Base-by-base conservation (phyloP, 2,329 filamentous ascomycete species). In the Fusarium temperatum region DNA sequence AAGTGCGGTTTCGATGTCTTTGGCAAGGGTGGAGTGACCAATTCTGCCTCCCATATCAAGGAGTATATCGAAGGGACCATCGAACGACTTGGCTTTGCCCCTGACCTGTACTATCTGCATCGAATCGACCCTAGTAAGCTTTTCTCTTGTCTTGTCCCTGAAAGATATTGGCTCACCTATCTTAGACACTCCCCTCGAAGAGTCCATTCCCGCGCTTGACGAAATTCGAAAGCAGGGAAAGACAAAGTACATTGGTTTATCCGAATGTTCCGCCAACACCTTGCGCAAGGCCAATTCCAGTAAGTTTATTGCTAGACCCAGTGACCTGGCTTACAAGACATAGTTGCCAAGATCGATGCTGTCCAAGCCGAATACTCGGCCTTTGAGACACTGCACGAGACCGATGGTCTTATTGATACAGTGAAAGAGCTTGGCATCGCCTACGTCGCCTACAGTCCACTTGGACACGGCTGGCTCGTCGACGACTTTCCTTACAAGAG, bases 341-440 rank as follows among this genome's bases (percentile, higher is more conserved):
- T 11, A 67, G 62, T 67, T 28, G 26, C 50, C 12, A 67, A 66
- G 38, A 67, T 67, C 8, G 62, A 67, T 35, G 62, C 64, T 10
- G 8, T 67, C 5, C 64, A 67, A 28, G 64, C 64, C 3, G 64
- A 67, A 15, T 67, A 67, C 26, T 67, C 64, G 0, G 61, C 64
- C 1, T 67, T 67, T 13, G 64, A 67, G 24, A 67, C 64, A 3
- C 5, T 67, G 1, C 64, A 67, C 10, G 64, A 67, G 15, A 67
- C 38, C 1, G 50, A 67, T 3, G 64, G 51, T 4, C 62, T 66
- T 2, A 59, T 67, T 9, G 62, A 59, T 3, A 24, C 50, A 1
- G 64, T 51, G 1, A 50, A 35, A 24, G 64, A 67, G 20, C 8
- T 67, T 0, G 50, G 64, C 0, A 59, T 67, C 30, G 20, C 62